Base-by-base conservation (phyloP, 192 early-diverging fungal genomes). In the Mortierella hygrophila region DNA sequence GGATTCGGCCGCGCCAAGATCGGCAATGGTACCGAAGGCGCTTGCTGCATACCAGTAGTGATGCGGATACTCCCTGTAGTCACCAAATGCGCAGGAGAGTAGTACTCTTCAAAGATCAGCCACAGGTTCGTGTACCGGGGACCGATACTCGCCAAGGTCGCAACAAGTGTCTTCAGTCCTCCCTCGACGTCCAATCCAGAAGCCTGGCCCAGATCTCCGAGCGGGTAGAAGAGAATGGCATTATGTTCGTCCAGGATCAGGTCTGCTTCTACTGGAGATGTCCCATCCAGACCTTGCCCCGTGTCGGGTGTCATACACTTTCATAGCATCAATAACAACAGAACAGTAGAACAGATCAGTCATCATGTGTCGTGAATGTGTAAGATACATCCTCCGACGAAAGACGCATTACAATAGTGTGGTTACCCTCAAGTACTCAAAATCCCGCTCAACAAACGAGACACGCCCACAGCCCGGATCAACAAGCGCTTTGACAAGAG, bases 21-120 rank as follows among this genome's bases (percentile, higher is more conserved):
- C 9, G 29, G 5, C 49, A 52, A 65, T 15, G 60, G 29, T 32
- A 15, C 26, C 60, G 60, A 65, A 5, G 29, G 9, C 11, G 29
- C 60, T 35, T 8, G 26, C 0, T 26, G 60, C 13, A 41, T 21
- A 41, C 37, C 20, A 41, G 16, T 4, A 41, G 16, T 15, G 6
- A 4, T 13, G 21, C 69, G 10, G 21, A 72, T n/a, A 18, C 8
- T n/a, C 16, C 21, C 23, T 1, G 26, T 0, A 46, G 42, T 46
- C 23, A 72, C 42, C 26, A 29, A n/a, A 38, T n/a, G 0, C 44
- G n/a, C 41, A 72, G 71, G 71, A 49, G 21, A n/a, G 8, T 72
- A 57, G 37, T 83, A 78, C 49, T 83, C 82, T 29, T 83, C 82
- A 21, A 83, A 41, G 57, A 83, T 78, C 11, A 83, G 10, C 82